Evolutionary conservation across 371 early-diverging fungal species (phyloP).

Genomic region (Zychaea mexicana): DNA sequence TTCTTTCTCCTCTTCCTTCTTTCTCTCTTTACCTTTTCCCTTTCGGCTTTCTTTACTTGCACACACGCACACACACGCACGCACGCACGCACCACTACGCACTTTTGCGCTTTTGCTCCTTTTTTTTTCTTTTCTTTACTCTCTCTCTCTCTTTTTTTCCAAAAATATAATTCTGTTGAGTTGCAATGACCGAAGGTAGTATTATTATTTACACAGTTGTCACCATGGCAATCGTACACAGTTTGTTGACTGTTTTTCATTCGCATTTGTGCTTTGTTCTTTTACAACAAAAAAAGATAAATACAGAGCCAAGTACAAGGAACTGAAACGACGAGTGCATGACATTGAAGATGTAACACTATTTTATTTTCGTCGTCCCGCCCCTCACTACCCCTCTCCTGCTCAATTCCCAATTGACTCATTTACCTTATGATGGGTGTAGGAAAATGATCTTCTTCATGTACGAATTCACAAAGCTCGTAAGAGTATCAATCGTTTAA

Average conservation of each 20-base stretch:
- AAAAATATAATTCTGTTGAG: too few species aligned
- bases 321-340: conserved; percentile 60
- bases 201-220: too few species aligned
- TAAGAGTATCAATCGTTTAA: conserved; percentile 44
- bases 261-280: too few species aligned
- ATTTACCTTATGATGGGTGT: background rate
- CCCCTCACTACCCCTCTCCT: background rate
- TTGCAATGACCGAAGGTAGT: too few species aligned
- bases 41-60: too few species aligned
- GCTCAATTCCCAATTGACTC: background rate
- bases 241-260: background rate
- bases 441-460: conserved; percentile 52
- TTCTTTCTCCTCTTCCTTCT: too few species aligned
- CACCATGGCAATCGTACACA: background rate
- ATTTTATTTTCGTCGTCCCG: background rate
- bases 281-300: background rate
- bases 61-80: too few species aligned
- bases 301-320: conserved; percentile 55
- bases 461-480: conserved; percentile 44
- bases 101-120: too few species aligned
- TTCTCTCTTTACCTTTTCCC: too few species aligned
- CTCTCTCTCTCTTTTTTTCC: too few species aligned
- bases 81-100: too few species aligned
- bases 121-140: too few species aligned
- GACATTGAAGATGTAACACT: conserved; percentile 60